Conservation (phyloP, 768 basidiomycete genomes). For the Candolleomyces efflorescens region DNA sequence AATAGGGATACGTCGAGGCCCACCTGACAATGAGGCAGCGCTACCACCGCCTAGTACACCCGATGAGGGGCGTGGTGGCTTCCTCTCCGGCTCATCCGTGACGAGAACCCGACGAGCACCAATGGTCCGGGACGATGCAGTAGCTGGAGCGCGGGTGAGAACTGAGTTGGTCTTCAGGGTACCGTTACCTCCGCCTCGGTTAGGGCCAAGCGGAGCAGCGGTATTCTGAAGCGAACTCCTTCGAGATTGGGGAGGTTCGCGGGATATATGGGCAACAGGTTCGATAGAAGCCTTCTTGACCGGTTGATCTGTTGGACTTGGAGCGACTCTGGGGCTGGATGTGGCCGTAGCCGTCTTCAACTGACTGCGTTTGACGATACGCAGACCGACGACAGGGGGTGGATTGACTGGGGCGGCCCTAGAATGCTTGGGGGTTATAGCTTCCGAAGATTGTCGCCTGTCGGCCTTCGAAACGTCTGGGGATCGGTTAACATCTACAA, state of each 20-base stretch:
- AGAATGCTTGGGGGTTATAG: not conserved
- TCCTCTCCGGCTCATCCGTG: conserved; percentile 22
- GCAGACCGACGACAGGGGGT: conserved; percentile 38
- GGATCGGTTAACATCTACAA: not conserved
- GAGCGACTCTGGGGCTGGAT: not conserved
- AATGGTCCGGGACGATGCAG: not conserved
- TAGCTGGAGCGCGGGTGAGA: not conserved
- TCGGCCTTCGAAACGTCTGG: not conserved
- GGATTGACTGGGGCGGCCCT: conserved; percentile 13
- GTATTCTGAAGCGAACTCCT: not conserved
- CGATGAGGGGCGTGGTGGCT: conserved; percentile 5
- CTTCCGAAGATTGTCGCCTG: not conserved
- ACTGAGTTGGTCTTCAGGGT: not conserved
- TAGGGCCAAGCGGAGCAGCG: too few relatives aligned
- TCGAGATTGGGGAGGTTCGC: not conserved
- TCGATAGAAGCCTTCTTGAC: not conserved
- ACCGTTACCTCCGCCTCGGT: too few relatives aligned
- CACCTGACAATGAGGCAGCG: conserved; percentile 16
- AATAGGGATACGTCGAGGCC: conserved; percentile 34
- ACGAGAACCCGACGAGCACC: conserved; percentile 28
- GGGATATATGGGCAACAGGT: not conserved
- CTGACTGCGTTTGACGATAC: conserved; percentile 42
- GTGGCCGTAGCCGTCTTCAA: not conserved
- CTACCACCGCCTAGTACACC: conserved; percentile 7
- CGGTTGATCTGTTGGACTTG: not conserved